Percentiles rank a stretch among this genome's conserved stretches.
Evolutionary conservation across 2,329 filamentous ascomycete species (phyloP).

Genomic region (Exutisphaerella laricina): DNA sequence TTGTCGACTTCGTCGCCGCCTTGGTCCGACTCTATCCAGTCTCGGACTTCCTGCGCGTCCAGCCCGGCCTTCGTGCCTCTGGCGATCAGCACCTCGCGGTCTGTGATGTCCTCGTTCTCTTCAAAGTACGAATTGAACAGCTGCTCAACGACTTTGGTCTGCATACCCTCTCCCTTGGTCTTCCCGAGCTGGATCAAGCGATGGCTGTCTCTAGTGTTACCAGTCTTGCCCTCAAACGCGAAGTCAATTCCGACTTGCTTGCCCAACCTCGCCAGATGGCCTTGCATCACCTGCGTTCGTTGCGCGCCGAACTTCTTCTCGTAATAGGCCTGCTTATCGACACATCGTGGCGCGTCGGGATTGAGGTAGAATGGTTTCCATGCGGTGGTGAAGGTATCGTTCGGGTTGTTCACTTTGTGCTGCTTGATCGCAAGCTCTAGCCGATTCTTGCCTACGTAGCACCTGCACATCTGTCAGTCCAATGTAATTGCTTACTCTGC

Average conservation of each 20-base stretch:
- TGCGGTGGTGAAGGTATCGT: conserved; percentile 65
- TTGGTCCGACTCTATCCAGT: conserved; percentile 41
- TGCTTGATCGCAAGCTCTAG: conserved; percentile 65
- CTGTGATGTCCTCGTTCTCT: conserved; percentile 45
- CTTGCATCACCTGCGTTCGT: conserved; percentile 53
- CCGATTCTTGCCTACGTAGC: conserved; percentile 74
- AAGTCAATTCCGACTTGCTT: conserved; percentile 66
- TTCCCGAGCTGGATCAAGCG: conserved; percentile 66
- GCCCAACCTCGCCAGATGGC: conserved; percentile 55
- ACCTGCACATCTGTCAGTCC: conserved; percentile 23
- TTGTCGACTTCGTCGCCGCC: conserved; percentile 43
- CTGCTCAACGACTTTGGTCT: conserved; percentile 57
- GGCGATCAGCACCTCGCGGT: conserved; percentile 36
- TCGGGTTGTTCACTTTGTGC: conserved; percentile 50
- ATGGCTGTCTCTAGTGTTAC: conserved; percentile 75
- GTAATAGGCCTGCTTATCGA: conserved; percentile 55
- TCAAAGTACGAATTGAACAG: conserved; percentile 56
- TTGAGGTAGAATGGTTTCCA: conserved; percentile 82
- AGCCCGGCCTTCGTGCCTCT: conserved; percentile 42
- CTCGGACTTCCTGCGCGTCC: conserved; percentile 38
- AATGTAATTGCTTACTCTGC: not conserved
- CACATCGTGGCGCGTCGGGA: conserved; percentile 52
- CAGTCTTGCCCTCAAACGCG: conserved; percentile 63
- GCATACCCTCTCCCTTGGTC: conserved; percentile 47
- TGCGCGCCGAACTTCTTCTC: conserved; percentile 59